Evolutionary conservation across 176 grass and related monocot genomes (phyloP).

Genomic region (Paspalum notatum): DNA sequence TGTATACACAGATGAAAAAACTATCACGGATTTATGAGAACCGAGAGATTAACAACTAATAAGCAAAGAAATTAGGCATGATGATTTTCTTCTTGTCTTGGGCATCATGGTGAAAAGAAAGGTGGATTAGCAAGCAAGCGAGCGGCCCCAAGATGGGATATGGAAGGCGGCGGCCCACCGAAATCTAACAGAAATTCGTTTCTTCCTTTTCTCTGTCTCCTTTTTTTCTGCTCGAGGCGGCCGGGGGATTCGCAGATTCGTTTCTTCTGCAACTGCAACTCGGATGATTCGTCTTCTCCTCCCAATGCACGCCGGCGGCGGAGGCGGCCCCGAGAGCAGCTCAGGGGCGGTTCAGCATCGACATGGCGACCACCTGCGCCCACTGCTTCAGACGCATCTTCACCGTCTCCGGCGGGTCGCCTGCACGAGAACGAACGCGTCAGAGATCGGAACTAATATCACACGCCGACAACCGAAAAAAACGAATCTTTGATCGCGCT

Average conservation of each 20-base stretch:
- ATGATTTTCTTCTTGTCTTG: neutral
- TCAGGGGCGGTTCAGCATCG: conserved; percentile 58
- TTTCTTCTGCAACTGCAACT: conserved; percentile 8
- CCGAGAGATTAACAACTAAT: neutral
- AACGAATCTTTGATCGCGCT: neutral
- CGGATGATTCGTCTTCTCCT: neutral
- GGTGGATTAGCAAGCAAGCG: conserved; percentile 13
- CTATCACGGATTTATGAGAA: neutral
- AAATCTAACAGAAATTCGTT: conserved; percentile 37
- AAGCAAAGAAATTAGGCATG: conserved; percentile 14
- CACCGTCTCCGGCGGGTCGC: conserved; percentile 70
- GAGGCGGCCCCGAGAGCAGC: neutral
- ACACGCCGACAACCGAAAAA: neutral
- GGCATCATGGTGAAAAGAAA: neutral
- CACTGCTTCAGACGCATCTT: conserved; percentile 88
- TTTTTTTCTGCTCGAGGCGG: conserved; percentile 11
- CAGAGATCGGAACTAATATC: neutral
- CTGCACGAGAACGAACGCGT: conserved; percentile 29
- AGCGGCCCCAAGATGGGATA: neutral
- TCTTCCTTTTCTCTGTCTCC: conserved; percentile 9
- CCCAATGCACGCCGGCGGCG: neutral
- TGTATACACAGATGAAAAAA: conserved; percentile 28
- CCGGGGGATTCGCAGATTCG: conserved; percentile 2
- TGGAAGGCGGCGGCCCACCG: conserved; percentile 27
- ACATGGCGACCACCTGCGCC: conserved; percentile 87